Percentiles rank a stretch among this genome's conserved stretches.
These are phyloP conservation scores for Filosporella fistucella DNA, from an alignment of 495 filamentous ascomycete species.

Conservation along the genomic window DNA sequence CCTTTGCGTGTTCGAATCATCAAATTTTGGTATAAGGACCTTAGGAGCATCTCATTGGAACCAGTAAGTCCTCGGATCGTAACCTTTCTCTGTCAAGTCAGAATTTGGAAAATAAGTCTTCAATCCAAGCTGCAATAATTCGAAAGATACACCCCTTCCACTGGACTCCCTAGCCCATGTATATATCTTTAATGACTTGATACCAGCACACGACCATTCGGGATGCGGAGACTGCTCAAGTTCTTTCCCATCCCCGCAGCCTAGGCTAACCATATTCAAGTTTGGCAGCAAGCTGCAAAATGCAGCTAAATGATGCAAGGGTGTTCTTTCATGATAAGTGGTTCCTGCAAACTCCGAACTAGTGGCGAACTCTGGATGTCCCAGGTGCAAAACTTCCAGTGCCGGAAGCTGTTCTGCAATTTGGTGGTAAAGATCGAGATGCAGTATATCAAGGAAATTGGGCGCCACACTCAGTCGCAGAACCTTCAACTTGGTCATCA, in stretches of 20 bases:
- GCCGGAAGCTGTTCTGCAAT: slow-evolving; percentile 1
- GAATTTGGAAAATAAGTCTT: not conserved
- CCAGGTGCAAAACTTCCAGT: slow-evolving; percentile 2
- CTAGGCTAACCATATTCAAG: slow-evolving; percentile 1
- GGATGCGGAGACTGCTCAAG: not conserved
- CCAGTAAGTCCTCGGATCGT: no score
- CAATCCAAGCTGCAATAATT: not conserved
- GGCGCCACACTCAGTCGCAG: slow-evolving; percentile 7
- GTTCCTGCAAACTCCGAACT: not conserved
- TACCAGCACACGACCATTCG: slow-evolving; percentile 1
- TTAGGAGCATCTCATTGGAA: no score
- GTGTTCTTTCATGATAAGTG: slow-evolving; percentile 2
- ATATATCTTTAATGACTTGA: slow-evolving; percentile 3
- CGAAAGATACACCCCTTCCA: not conserved
- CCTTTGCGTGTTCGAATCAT: no score
- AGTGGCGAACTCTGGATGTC: slow-evolving; percentile 3
- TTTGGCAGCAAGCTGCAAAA: slow-evolving; percentile 7
- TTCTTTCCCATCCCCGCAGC: not conserved
- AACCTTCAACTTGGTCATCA: slow-evolving; percentile 1
- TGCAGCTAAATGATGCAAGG: slow-evolving; percentile 5
- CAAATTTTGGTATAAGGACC: no score
- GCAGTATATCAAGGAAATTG: slow-evolving; percentile 7
- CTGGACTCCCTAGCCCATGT: not conserved
- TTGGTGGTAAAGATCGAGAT: not conserved
- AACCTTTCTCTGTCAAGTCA: no score